Conservation (phyloP, 495 filamentous ascomycete species). For the Acidiella bohemica region DNA sequence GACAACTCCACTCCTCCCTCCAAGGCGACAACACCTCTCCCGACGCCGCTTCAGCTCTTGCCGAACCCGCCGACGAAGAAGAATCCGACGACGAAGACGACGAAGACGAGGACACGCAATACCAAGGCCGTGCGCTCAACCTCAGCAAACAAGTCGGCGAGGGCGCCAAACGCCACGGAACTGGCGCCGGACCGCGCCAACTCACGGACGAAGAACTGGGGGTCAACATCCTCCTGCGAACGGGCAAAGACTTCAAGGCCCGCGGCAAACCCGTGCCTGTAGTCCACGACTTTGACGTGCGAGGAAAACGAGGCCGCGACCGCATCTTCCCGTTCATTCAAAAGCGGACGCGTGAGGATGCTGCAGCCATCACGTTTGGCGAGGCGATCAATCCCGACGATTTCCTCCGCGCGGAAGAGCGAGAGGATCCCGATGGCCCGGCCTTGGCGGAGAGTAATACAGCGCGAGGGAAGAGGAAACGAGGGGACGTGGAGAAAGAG, state of each 20-base stretch:
- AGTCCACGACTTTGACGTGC: constrained; percentile 82
- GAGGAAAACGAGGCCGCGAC: constrained; percentile 85
- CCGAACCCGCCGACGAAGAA: constrained; percentile 47
- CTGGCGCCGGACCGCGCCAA: constrained; percentile 35
- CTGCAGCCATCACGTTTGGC: too few species aligned
- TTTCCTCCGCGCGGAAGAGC: constrained; percentile 84
- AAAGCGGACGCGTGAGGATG: constrained; percentile 62
- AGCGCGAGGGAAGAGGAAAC: constrained; percentile 83
- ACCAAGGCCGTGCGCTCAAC: constrained; percentile 85
- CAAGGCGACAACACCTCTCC: constrained; percentile 50
- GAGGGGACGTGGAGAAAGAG: too few species aligned
- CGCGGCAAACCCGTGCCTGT: constrained; percentile 37
- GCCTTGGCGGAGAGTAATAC: constrained; percentile 35
- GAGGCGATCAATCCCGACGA: constrained; percentile 88
- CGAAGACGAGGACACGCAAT: constrained; percentile 66
- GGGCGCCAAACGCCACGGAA: constrained; percentile 66
- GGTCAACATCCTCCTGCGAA: constrained; percentile 74
- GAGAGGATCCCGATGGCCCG: constrained; percentile 62
- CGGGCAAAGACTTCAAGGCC: constrained; percentile 42
- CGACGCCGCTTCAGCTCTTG: constrained; percentile 60
- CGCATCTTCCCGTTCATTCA: constrained; percentile 83
- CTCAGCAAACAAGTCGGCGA: constrained; percentile 54
- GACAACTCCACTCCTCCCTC: constrained; percentile 63
- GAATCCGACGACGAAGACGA: constrained; percentile 59
- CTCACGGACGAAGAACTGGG: constrained; percentile 77